Percentiles rank a stretch among this genome's conserved stretches.
Conservation (phyloP, 257 asterid species). For the Nemophila menziesii region DNA sequence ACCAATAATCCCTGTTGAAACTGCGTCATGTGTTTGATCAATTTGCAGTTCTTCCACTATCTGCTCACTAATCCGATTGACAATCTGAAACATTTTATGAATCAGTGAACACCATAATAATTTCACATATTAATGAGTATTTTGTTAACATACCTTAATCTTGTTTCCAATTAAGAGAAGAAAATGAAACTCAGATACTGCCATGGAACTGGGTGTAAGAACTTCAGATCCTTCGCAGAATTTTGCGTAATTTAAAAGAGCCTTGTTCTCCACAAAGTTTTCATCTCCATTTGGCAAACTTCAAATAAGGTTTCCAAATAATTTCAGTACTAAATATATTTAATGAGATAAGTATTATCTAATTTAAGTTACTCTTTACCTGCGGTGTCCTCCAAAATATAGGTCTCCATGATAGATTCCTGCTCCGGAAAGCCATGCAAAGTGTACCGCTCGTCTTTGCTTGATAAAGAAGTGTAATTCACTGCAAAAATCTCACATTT, state of each 20-base stretch:
- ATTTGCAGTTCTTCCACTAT: slow-evolving; percentile 82
- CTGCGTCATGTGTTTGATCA: slow-evolving; percentile 78
- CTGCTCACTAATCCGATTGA: slow-evolving; percentile 89
- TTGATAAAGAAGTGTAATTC: slow-evolving; percentile 89
- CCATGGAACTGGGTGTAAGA: slow-evolving; percentile 90
- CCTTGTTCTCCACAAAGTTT: slow-evolving; percentile 97
- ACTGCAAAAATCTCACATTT: slow-evolving; percentile 40
- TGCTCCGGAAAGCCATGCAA: slow-evolving; percentile 99
- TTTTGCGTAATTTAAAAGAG: slow-evolving; percentile 73
- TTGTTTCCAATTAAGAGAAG: slow-evolving; percentile 91
- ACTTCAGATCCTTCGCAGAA: slow-evolving; percentile 72
- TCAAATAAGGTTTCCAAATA: slow-evolving; percentile 17
- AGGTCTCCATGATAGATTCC: slow-evolving; percentile 96
- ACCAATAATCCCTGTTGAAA: slow-evolving; percentile 69
- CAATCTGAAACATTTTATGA: slow-evolving; percentile 44
- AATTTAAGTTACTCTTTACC: slow-evolving; percentile 29
- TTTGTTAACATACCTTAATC: slow-evolving; percentile 63
- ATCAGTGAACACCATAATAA: slow-evolving; percentile 1
- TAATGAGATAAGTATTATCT: neutral
- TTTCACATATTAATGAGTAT: neutral
- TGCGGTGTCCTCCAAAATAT: slow-evolving; percentile 74
- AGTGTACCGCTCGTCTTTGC: slow-evolving; percentile 90
- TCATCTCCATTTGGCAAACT: slow-evolving; percentile 92
- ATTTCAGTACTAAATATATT: slow-evolving; percentile 14
- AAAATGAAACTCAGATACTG: slow-evolving; percentile 89